Evolutionary conservation across 495 filamentous ascomycete species (phyloP).

Genomic region (Glarea lozoyensis): DNA sequence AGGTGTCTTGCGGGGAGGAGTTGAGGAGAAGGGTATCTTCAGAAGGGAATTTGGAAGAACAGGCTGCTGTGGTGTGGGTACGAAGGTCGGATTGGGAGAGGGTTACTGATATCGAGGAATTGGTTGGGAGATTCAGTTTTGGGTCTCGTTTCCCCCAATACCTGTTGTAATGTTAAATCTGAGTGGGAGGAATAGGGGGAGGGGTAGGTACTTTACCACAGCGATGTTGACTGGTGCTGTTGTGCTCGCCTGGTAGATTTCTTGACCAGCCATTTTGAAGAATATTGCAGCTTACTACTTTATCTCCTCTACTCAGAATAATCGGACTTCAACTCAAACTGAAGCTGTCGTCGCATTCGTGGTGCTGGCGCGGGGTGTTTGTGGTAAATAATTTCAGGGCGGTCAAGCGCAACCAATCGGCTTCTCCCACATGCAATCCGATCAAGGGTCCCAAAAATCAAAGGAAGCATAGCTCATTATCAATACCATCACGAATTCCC

Average conservation of each 20-base stretch:
- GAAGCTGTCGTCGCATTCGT: neutral
- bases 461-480: no score
- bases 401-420: slow-evolving; percentile 21
- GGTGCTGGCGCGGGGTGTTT: slow-evolving; percentile 6
- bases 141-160: slow-evolving; percentile 98
- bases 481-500: slow-evolving; percentile 4
- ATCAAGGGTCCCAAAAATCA: no score
- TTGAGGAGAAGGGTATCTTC: slow-evolving; percentile 79
- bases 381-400: slow-evolving; percentile 5
- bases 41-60: slow-evolving; percentile 59
- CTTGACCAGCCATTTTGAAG: slow-evolving; percentile 36
- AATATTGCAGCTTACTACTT: slow-evolving; percentile 1
- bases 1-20: slow-evolving; percentile 70
- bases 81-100: slow-evolving; percentile 89
- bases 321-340: no score
- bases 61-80: slow-evolving; percentile 92
- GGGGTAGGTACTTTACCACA: slow-evolving; percentile 73
- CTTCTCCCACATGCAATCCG: neutral
- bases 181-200: slow-evolving; percentile 85
- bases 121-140: slow-evolving; percentile 90
- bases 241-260: slow-evolving; percentile 82
- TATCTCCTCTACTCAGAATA: no score
- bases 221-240: slow-evolving; percentile 98
- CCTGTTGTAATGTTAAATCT: slow-evolving; percentile 56
- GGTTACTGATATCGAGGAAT: slow-evolving; percentile 92